Evolutionary conservation across 805 yeast genomes (phyloP).

Genomic region (Starmera quercuum): DNA sequence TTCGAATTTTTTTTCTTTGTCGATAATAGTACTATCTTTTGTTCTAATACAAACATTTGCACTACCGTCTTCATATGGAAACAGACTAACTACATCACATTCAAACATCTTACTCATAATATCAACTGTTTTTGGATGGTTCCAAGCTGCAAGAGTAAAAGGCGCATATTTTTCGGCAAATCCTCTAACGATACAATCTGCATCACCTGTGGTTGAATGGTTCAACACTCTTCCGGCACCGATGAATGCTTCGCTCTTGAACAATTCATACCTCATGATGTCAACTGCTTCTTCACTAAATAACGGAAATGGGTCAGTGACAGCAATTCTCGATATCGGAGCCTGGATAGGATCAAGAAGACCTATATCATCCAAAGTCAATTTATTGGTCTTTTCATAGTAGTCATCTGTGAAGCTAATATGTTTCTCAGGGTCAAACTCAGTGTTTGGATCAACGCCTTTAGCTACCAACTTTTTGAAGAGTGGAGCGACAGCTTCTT

Average conservation of each 20-base stretch:
- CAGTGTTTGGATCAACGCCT: constrained; percentile 17
- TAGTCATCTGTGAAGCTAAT: constrained; percentile 29
- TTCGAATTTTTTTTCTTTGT: not conserved
- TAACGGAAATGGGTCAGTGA: constrained; percentile 51
- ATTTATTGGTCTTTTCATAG: constrained; percentile 27
- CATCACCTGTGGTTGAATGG: constrained; percentile 36
- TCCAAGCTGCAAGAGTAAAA: constrained; percentile 45
- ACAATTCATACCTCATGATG: constrained; percentile 49
- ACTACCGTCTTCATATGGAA: constrained; percentile 21
- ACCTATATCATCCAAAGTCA: constrained; percentile 44
- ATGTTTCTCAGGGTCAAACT: constrained; percentile 31
- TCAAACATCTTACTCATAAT: constrained; percentile 49
- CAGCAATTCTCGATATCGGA: constrained; percentile 50
- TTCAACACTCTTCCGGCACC: constrained; percentile 24
- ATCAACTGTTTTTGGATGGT: constrained; percentile 46
- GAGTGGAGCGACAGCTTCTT: constrained; percentile 3
- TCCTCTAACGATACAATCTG: constrained; percentile 45
- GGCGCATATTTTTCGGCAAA: constrained; percentile 35
- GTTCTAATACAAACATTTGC: constrained; percentile 38
- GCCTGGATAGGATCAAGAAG: constrained; percentile 25
- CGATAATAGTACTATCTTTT: not conserved
- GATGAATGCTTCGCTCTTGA: constrained; percentile 36
- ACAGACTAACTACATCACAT: constrained; percentile 7
- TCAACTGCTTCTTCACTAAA: constrained; percentile 54
- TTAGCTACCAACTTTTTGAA: constrained; percentile 4